phyloP scores from a whole-genome alignment of 1,284 basidiomycete species.

The Apiotrichum siamense region DNA sequence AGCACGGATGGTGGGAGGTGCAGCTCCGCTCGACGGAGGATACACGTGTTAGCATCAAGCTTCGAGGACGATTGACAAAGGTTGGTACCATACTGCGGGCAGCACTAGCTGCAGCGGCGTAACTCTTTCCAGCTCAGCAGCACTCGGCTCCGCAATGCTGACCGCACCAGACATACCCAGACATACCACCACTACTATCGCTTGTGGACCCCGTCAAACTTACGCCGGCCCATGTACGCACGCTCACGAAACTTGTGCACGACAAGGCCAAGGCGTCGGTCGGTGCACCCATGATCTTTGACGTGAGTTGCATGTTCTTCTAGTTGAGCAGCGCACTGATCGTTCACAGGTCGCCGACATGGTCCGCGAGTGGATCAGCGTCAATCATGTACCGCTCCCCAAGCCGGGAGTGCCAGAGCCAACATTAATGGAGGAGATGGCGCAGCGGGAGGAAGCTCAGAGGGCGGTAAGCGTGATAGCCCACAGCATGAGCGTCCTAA shows the following conservation, averaged over 20 bases:
- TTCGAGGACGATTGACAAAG: constrained; percentile 40
- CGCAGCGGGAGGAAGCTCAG: constrained; percentile 41
- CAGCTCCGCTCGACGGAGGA: constrained; percentile 32
- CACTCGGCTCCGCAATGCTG: too few species aligned
- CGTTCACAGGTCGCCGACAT: constrained; percentile 35
- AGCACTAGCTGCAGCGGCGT: too few species aligned
- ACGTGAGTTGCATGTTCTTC: constrained; percentile 25
- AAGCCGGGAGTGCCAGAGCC: constrained; percentile 31
- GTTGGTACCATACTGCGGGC: too few species aligned
- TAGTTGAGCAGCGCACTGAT: not conserved
- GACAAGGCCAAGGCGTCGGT: constrained; percentile 34
- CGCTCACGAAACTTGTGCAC: constrained; percentile 33
- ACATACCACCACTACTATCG: constrained; percentile 27
- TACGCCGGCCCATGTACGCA: constrained; percentile 32
- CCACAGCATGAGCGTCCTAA: not conserved
- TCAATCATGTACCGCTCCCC: constrained; percentile 40
- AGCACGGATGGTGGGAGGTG: constrained; percentile 44
- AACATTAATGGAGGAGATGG: constrained; percentile 46
- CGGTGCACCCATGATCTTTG: constrained; percentile 43
- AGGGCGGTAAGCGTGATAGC: constrained; percentile 30
- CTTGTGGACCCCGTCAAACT: constrained; percentile 36
- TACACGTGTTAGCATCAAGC: constrained; percentile 32
- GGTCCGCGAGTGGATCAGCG: constrained; percentile 38
- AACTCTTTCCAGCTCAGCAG: too few species aligned
- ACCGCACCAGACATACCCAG: constrained; percentile 2